Conservation (phyloP, 257 asterid genomes). For the Penstemon davidsonii region DNA sequence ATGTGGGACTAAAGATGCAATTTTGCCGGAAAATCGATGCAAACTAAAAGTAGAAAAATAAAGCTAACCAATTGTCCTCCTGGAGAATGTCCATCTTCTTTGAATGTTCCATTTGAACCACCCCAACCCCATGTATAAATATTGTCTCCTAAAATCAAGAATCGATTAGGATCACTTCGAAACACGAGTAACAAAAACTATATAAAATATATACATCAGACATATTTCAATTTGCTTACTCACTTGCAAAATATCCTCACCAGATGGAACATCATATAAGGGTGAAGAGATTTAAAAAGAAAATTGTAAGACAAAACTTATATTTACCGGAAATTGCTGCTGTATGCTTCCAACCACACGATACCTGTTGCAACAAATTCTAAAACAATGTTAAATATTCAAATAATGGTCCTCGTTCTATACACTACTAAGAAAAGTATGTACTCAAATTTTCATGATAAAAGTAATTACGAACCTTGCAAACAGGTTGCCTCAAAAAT, state of each 20-base stretch:
- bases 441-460: conserved; percentile 2
- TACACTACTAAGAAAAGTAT: neutral
- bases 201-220: neutral
- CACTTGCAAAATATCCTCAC: too few relatives aligned
- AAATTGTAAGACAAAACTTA: neutral
- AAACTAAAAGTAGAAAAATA: conserved; percentile 3
- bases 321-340: conserved; percentile 89
- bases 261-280: neutral
- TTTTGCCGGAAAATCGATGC: neutral
- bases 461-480: conserved; percentile 55
- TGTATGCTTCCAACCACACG: conserved; percentile 99
- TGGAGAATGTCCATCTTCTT: conserved; percentile 86
- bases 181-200: conserved; percentile 8
- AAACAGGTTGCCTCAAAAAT: conserved; percentile 58
- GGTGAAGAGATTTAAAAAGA: neutral
- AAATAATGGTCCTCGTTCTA: too few relatives aligned
- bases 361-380: conserved; percentile 51
- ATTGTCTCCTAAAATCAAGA: conserved; percentile 57
- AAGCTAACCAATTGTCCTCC: conserved; percentile 92
- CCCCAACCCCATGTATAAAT: conserved; percentile 99
- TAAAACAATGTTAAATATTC: neutral
- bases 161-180: conserved; percentile 22
- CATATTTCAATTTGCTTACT: neutral
- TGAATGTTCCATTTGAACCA: conserved; percentile 92
- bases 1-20: neutral